phyloP scores from a whole-genome alignment of 2,329 filamentous ascomycete genomes.

The Corynespora cassiicola region DNA sequence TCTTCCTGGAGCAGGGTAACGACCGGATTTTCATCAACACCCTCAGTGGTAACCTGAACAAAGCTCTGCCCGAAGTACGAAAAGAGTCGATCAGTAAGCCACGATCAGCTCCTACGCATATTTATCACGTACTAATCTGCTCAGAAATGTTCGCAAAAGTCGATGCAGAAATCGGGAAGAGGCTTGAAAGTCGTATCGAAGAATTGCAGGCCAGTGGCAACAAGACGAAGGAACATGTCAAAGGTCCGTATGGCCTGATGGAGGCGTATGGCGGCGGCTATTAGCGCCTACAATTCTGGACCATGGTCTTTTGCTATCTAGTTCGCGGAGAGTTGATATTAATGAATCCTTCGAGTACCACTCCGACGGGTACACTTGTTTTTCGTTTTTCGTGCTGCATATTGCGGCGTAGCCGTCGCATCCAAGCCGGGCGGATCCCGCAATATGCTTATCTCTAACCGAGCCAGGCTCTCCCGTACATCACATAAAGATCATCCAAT shows the following conservation, averaged over 20 bases:
- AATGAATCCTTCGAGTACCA: too few relatives aligned
- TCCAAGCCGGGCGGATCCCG: too few relatives aligned
- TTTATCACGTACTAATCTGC: not conserved
- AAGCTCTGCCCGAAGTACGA: constrained; percentile 25
- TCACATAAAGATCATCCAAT: too few relatives aligned
- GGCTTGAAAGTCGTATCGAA: constrained; percentile 16
- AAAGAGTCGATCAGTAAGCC: constrained; percentile 24
- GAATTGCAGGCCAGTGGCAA: constrained; percentile 11
- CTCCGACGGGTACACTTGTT: too few relatives aligned
- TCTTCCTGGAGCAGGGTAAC: constrained; percentile 33
- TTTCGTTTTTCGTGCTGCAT: too few relatives aligned
- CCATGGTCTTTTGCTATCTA: too few relatives aligned
- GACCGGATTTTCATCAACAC: constrained; percentile 37
- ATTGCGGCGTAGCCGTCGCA: too few relatives aligned
- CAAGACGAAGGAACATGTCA: constrained; percentile 16
- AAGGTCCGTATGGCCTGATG: constrained; percentile 16
- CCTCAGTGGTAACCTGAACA: constrained; percentile 21
- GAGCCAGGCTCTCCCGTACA: too few relatives aligned
- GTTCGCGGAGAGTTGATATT: too few relatives aligned
- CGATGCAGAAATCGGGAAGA: constrained; percentile 19
- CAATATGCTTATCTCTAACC: too few relatives aligned
- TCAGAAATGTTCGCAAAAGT: constrained; percentile 23
- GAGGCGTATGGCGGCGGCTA: constrained; percentile 16
- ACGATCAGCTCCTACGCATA: not conserved
- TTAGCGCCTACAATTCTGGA: too few relatives aligned